Base-by-base conservation (phyloP, 306 rosid species). In the Lagenaria siceraria region DNA sequence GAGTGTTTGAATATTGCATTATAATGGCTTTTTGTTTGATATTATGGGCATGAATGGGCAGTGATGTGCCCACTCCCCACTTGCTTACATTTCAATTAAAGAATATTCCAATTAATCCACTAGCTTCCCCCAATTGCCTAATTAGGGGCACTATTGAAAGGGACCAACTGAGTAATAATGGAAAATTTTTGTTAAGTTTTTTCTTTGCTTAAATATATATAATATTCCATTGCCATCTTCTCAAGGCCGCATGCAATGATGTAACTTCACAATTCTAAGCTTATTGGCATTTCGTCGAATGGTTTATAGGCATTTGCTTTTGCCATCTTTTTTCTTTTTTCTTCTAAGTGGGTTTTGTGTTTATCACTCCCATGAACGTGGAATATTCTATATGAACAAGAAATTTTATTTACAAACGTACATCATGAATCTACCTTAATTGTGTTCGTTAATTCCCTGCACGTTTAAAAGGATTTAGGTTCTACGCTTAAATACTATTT, bases 161-260 rank as follows among this genome's bases (percentile, higher is more conserved):
- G 43, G 54, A 69, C 75, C 75, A 69, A 69, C 75, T 6, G 54
- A 6, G 55, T 51, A 51, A 51, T 11, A 60, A 60, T 27, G 31
- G 17, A n/a, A 21, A 13, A 10, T 21, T 66, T 62, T 17, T 66
- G 6, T 66, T 5, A n/a, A 66, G 6, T 31, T 29, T 60, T 33
- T 58, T 29, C n/a, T 31, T 19, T 56, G 48, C 73, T 66, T 21
- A 38, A 66, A 40, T 46, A 43, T 9, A 1, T 42, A 49, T 49
- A n/a, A 68, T 69, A 69, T 69, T 24, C 36, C 75, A 43, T 42
- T 69, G 36, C 56, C 56, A 69, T 69, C 56, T 69, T 69, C 35
- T 69, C 75, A 69, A 22, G n/a, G n/a, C n/a, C n/a, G 7, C 63
- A 51, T 51, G 55, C 55, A 51, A 46, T 46, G 52, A 46, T 46